phyloP scores from a whole-genome alignment of 768 basidiomycete species.

The Nevesoporus exiguus region DNA sequence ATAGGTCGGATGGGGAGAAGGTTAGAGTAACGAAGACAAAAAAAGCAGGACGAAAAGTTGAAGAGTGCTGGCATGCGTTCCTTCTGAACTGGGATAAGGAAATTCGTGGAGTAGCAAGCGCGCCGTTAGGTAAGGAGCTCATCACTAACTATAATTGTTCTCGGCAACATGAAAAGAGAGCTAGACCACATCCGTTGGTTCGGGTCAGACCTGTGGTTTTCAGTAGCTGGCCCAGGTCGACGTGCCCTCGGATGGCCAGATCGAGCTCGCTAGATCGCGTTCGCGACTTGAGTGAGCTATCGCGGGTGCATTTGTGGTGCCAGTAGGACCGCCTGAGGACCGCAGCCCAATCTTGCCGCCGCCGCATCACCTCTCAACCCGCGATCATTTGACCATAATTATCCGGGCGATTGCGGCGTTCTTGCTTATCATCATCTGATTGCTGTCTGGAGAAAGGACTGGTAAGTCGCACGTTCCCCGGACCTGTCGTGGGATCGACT shows the following conservation, averaged over 20 bases:
- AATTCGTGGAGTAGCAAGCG: neutral
- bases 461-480: neutral
- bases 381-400: slow-evolving; percentile 5
- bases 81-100: slow-evolving; percentile 2
- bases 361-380: slow-evolving; percentile 14
- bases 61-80: slow-evolving; percentile 7
- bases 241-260: neutral
- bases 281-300: neutral
- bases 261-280: neutral
- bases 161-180: neutral
- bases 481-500: neutral
- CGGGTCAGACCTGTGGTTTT: neutral
- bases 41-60: neutral
- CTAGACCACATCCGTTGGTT: neutral
- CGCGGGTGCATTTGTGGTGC: neutral
- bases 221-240: neutral
- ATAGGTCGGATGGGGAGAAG: neutral
- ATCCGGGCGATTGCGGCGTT: neutral
- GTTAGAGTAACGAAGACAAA: neutral
- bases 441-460: neutral
- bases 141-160: neutral
- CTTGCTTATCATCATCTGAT: neutral
- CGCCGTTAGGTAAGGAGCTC: slow-evolving; percentile 13
- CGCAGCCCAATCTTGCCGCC: neutral
- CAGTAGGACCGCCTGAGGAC: neutral